Conservation (phyloP, 805 yeast genomes). For the Suhomyces sp. region DNA sequence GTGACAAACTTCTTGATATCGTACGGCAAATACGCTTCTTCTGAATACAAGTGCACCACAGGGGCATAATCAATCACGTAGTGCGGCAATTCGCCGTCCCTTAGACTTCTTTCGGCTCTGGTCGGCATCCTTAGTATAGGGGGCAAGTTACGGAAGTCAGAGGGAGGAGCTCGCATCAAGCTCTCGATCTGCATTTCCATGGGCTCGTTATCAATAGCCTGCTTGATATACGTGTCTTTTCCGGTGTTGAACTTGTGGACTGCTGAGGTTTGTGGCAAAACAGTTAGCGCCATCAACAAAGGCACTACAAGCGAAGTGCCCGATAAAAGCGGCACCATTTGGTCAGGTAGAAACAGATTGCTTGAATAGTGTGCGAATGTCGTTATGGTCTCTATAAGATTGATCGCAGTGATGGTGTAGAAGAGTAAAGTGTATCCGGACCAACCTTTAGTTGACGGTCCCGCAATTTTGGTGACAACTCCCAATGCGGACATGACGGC, state of each 20-base stretch:
- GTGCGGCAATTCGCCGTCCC: constrained; percentile 57
- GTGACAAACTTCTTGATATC: constrained; percentile 68
- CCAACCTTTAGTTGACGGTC: neutral
- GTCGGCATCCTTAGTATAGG: constrained; percentile 37
- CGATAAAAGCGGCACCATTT: neutral
- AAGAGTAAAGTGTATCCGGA: neutral
- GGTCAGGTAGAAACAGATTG: neutral
- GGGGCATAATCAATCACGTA: constrained; percentile 71
- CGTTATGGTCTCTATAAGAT: neutral
- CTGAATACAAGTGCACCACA: constrained; percentile 80
- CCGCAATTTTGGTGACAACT: neutral
- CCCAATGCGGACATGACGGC: neutral
- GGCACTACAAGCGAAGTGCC: neutral
- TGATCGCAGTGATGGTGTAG: neutral
- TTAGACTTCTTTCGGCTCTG: constrained; percentile 34
- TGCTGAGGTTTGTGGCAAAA: neutral
- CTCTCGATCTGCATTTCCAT: constrained; percentile 21
- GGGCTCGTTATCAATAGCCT: constrained; percentile 17
- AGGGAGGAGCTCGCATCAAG: constrained; percentile 24
- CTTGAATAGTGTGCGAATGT: neutral
- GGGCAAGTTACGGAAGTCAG: constrained; percentile 27
- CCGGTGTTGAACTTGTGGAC: constrained; percentile 7
- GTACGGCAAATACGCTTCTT: constrained; percentile 82
- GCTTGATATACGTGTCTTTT: constrained; percentile 19
- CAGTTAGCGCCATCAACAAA: neutral